Evolutionary conservation across 805 yeast species (phyloP).

Genomic region (Kluyveromyces starmeri): DNA sequence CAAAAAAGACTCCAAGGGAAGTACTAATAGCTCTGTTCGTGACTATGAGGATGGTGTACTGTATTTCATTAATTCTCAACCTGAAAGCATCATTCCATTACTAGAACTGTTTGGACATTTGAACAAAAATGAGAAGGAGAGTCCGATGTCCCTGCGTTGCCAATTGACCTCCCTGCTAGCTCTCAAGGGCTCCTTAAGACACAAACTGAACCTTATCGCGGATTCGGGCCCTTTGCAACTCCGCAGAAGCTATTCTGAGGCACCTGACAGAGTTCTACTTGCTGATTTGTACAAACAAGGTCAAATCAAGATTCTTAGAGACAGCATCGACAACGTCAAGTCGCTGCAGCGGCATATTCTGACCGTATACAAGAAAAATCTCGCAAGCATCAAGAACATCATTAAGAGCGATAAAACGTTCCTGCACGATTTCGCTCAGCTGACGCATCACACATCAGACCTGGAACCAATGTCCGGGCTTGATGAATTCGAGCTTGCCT

Average conservation of each 20-base stretch:
- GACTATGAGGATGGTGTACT: slow-evolving; percentile 27
- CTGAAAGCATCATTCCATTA: slow-evolving; percentile 15
- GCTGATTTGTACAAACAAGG: slow-evolving; percentile 40
- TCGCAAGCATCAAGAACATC: slow-evolving; percentile 45
- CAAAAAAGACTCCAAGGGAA: neutral
- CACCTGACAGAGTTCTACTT: slow-evolving; percentile 14
- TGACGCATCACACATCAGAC: slow-evolving; percentile 40
- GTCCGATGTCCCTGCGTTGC: slow-evolving; percentile 38
- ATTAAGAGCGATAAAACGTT: slow-evolving; percentile 45
- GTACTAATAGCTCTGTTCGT: slow-evolving; percentile 5
- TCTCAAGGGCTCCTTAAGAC: slow-evolving; percentile 44
- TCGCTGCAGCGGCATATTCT: slow-evolving; percentile 42
- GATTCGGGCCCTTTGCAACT: slow-evolving; percentile 10
- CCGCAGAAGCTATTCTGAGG: slow-evolving; percentile 8
- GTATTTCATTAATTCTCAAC: slow-evolving; percentile 26
- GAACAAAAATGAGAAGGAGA: slow-evolving; percentile 30
- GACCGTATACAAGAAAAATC: slow-evolving; percentile 31
- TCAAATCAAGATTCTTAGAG: slow-evolving; percentile 40
- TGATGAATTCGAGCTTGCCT: slow-evolving; percentile 40
- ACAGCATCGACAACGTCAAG: slow-evolving; percentile 38
- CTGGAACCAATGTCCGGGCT: slow-evolving; percentile 32
- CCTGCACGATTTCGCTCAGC: slow-evolving; percentile 37
- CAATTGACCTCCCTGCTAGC: slow-evolving; percentile 49
- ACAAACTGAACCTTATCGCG: slow-evolving; percentile 31
- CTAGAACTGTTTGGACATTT: slow-evolving; percentile 27